Conservation (phyloP, 1,284 basidiomycete genomes). For the Moesziomyces parantarcticus region DNA sequence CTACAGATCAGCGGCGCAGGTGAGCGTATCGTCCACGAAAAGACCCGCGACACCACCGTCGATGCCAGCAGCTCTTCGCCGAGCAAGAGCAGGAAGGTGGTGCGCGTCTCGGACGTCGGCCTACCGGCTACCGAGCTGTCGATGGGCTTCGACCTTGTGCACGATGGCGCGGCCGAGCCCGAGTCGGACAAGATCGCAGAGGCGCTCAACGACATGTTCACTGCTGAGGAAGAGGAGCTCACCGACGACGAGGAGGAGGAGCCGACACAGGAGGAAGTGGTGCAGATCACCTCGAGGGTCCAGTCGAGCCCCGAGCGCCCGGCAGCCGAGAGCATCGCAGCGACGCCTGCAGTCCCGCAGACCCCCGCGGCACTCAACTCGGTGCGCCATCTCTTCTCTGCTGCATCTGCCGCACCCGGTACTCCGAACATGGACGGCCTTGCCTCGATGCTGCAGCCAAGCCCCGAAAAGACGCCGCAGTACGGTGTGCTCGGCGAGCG, state of each 20-base stretch:
- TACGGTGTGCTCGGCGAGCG: slow-evolving; percentile 37
- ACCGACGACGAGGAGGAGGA: slow-evolving; percentile 43
- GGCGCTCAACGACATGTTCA: slow-evolving; percentile 41
- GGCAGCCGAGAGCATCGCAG: neutral
- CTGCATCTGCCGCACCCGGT: slow-evolving; percentile 12
- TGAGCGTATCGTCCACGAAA: slow-evolving; percentile 29
- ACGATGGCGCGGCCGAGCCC: slow-evolving; percentile 13
- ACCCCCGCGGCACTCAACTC: slow-evolving; percentile 34
- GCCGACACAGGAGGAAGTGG: slow-evolving; percentile 22
- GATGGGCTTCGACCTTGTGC: slow-evolving; percentile 36
- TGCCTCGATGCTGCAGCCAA: slow-evolving; percentile 13
- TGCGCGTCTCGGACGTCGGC: slow-evolving; percentile 40
- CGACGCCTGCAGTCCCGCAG: slow-evolving; percentile 10
- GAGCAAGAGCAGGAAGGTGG: slow-evolving; percentile 22
- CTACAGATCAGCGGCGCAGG: slow-evolving; percentile 39
- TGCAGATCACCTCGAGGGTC: slow-evolving; percentile 21
- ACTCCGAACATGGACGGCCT: slow-evolving; percentile 39
- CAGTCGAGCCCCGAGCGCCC: slow-evolving; percentile 14
- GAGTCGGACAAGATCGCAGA: slow-evolving; percentile 24
- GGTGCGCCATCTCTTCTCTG: slow-evolving; percentile 34
- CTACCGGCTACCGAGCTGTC: slow-evolving; percentile 37
- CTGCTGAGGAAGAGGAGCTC: slow-evolving; percentile 29
- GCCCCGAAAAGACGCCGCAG: slow-evolving; percentile 12
- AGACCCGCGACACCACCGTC: neutral
- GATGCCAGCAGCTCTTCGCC: slow-evolving; percentile 16